Evolutionary conservation across 805 yeast species (phyloP), one percentile per base, ranked within the genome.

Genomic region (Yarrowia sp.): DNA sequence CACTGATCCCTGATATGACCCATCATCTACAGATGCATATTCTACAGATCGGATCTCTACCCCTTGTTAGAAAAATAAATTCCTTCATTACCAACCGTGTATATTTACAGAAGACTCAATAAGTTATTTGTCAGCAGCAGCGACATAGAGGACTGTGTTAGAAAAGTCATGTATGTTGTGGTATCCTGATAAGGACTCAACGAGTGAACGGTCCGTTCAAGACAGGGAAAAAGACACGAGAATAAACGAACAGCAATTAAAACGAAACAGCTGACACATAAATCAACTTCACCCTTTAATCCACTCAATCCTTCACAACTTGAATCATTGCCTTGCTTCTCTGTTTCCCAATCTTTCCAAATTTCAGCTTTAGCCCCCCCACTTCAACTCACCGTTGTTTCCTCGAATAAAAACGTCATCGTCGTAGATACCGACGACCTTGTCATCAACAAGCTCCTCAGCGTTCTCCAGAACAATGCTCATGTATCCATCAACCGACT

Each of bases 401-500:
- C 97, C 97, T 78, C 97, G 85, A 71, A 92, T 86, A 75, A 92
- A 92, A 36, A 91, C 92, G 77, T 91, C 96, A 42, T 52, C 52
- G 39, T 91, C 91, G 70, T 86, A 88, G 34, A 78, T 79, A 70
- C 83, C 85, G 43, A 83, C 84, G 52, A 76, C 74, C 56, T 82
- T 81, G 8, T 84, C 84, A 65, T 80, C 79, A 40, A 85, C 85
- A 53, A 79, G 77, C 75, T 95, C 99, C 56, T 85, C 82, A 4
- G 96, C 86, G 70, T 87, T 84, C 67, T 90, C 92, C 71, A 95
- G 82, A 1, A 94, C 96, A 60, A 95, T 89, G 79, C 95, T 95
- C 97, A 95, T 92, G 80, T 88, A 95, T 9, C 98, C 98, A 76
- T 95, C 99, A 68, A 95, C 93, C 47, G 97, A 91, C 73, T 91